phyloP scores from a whole-genome alignment of 225 moss, liverwort and hornwort genomes.

The Pseudisothecium myosuroides region DNA sequence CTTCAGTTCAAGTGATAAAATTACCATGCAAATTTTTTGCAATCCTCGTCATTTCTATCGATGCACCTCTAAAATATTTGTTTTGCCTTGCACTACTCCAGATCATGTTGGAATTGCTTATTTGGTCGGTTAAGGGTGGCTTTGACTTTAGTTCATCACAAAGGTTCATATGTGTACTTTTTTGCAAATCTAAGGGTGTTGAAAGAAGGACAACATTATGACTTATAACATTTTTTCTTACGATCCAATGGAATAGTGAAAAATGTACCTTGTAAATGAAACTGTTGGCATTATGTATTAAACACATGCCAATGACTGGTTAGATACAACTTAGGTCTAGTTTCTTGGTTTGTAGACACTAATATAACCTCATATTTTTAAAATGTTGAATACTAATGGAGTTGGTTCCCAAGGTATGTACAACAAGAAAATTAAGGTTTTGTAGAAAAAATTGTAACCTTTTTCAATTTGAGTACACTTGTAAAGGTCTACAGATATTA shows the following conservation, averaged over 20 bases:
- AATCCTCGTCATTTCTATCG: too few relatives aligned
- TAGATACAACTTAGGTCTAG: rapidly evolving
- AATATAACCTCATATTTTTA: neutral
- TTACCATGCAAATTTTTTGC: too few relatives aligned
- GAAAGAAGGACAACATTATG: neutral
- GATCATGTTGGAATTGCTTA: too few relatives aligned
- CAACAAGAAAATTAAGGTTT: neutral
- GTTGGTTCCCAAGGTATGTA: rapidly evolving
- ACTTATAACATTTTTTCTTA: rapidly evolving
- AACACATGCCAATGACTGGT: neutral
- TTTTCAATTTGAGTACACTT: neutral
- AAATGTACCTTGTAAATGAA: rapidly evolving
- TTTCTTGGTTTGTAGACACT: neutral
- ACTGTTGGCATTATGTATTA: neutral
- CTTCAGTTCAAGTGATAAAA: too few relatives aligned
- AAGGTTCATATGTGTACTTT: neutral
- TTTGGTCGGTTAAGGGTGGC: too few relatives aligned
- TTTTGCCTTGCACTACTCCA: too few relatives aligned
- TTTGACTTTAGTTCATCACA: neutral
- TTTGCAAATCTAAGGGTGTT: neutral
- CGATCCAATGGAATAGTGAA: neutral
- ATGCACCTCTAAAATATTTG: too few relatives aligned
- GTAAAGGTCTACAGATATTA: neutral
- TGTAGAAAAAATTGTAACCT: neutral
- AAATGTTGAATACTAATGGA: neutral